Conservation (phyloP, 345 rosid genomes). For the Carallia brachiata region DNA sequence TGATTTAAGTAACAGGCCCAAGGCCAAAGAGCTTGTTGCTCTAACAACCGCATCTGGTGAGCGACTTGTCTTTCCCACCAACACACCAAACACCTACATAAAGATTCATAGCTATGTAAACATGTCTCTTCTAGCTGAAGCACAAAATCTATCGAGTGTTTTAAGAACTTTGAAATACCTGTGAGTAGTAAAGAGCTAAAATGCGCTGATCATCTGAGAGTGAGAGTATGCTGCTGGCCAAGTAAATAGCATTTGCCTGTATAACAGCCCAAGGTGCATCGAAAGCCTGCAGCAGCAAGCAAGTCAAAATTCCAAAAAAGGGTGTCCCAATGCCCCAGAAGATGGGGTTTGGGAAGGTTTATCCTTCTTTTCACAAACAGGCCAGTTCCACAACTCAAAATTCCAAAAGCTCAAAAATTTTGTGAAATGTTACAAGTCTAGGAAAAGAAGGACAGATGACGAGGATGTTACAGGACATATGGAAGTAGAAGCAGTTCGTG, state of each 20-base stretch:
- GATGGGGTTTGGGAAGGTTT: too few species aligned
- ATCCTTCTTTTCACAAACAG: too few species aligned
- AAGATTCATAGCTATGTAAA: background rate
- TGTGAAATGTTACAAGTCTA: too few species aligned
- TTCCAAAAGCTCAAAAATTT: too few species aligned
- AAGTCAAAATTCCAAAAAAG: background rate
- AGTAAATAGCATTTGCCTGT: conserved; percentile 91
- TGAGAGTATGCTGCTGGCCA: conserved; percentile 76
- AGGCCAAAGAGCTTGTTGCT: conserved; percentile 72
- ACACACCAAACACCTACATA: conserved; percentile 62
- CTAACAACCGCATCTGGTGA: conserved; percentile 78
- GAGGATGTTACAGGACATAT: too few species aligned
- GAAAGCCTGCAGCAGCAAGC: conserved; percentile 58
- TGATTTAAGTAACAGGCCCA: conserved; percentile 73
- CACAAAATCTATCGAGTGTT: background rate
- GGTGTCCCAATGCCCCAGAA: too few species aligned
- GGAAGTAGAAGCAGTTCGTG: too few species aligned
- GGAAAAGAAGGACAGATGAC: too few species aligned
- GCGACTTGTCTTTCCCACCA: conserved; percentile 78
- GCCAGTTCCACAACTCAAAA: too few species aligned
- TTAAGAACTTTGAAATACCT: conserved; percentile 42
- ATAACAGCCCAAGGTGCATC: conserved; percentile 91
- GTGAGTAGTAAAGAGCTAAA: conserved; percentile 59
- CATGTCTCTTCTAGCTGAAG: background rate
- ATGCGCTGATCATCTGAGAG: conserved; percentile 77